These are phyloP conservation scores for Chlamydomonas sphaeroides DNA, from an alignment of 139 green algal genomes.

Conservation along the genomic window DNA sequence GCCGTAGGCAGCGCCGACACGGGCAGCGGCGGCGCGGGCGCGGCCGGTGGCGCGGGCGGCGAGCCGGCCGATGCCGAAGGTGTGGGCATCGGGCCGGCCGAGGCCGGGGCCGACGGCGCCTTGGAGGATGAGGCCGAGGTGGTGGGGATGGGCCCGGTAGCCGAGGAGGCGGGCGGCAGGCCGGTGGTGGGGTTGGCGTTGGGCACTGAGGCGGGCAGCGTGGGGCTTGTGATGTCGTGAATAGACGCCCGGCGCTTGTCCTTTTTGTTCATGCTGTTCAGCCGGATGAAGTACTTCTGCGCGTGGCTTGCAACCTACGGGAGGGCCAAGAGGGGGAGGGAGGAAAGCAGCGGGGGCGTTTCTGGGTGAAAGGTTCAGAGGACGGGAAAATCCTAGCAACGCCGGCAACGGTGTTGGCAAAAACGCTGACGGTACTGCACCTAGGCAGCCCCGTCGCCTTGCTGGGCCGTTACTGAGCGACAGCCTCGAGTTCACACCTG, in stretches of 20 bases:
- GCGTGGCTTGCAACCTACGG: constrained; percentile 88
- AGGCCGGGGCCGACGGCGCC: neutral
- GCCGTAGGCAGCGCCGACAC: neutral
- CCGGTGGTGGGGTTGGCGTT: constrained; percentile 14
- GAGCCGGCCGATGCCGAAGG: neutral
- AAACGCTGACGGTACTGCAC: too few species aligned
- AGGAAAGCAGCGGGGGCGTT: neutral
- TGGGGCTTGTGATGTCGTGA: constrained; percentile 87
- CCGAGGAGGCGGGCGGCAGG: neutral
- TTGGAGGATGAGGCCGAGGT: neutral
- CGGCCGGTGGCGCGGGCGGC: neutral
- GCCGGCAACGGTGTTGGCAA: too few species aligned
- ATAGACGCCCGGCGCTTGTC: constrained; percentile 87
- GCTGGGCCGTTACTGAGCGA: too few species aligned
- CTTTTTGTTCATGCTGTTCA: constrained; percentile 91
- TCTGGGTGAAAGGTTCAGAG: too few species aligned
- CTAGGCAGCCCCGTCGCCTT: too few species aligned
- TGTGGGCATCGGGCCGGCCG: too few species aligned
- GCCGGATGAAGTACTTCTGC: constrained; percentile 96
- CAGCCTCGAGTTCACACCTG: too few species aligned
- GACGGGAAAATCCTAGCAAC: too few species aligned
- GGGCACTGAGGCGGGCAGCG: constrained; percentile 22
- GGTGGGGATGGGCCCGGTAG: too few species aligned
- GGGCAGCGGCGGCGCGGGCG: neutral
- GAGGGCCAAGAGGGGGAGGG: neutral